Conservation (phyloP, 1,139 yeast genomes). For the Scheffersomyces parashehatae region DNA sequence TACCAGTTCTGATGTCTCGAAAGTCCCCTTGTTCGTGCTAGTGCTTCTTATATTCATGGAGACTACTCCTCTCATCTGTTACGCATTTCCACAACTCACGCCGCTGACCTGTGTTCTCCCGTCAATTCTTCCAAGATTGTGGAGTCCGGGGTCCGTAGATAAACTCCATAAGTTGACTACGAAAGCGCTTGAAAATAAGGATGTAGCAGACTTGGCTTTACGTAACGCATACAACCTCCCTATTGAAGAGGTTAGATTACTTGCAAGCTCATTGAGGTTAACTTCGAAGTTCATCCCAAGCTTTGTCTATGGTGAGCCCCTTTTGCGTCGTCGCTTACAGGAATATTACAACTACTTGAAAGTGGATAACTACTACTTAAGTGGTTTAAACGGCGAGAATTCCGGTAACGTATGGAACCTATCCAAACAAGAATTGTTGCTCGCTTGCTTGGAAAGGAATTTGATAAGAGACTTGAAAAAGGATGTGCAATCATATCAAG, state of each 20-base stretch:
- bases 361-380: slow-evolving; percentile 53
- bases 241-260: slow-evolving; percentile 29
- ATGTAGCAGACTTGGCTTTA: slow-evolving; percentile 22
- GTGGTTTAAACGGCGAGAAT: slow-evolving; percentile 36
- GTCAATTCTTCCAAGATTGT: slow-evolving; percentile 39
- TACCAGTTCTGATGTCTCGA: slow-evolving; percentile 55
- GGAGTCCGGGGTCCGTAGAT: slow-evolving; percentile 20
- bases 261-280: slow-evolving; percentile 38
- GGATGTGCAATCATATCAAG: slow-evolving; percentile 15
- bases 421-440: slow-evolving; percentile 41
- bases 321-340: slow-evolving; percentile 40
- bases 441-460: slow-evolving; percentile 53
- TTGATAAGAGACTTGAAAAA: slow-evolving; percentile 31
- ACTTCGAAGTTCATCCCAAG: slow-evolving; percentile 42
- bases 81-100: slow-evolving; percentile 58
- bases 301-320: slow-evolving; percentile 34
- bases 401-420: slow-evolving; percentile 52
- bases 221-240: slow-evolving; percentile 49
- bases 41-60: slow-evolving; percentile 63
- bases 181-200: not conserved
- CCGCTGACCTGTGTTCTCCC: slow-evolving; percentile 74
- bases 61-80: slow-evolving; percentile 60
- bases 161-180: slow-evolving; percentile 3
- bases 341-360: slow-evolving; percentile 42
- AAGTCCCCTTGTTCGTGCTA: slow-evolving; percentile 64